Conservation (phyloP, 495 filamentous ascomycete species). For the Neurospora sp. region DNA sequence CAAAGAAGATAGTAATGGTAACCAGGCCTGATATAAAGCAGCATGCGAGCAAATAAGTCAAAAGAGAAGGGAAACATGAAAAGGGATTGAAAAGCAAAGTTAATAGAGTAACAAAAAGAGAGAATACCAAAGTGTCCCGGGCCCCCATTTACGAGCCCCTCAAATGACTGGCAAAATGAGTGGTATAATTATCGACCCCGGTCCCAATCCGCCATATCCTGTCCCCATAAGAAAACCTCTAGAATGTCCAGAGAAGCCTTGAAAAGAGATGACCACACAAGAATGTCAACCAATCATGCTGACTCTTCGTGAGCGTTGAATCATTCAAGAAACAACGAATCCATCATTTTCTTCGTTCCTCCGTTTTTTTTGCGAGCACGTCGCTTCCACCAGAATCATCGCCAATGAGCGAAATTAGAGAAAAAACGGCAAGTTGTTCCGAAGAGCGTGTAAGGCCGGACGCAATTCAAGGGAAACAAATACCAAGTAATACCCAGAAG, state of each 20-base stretch:
- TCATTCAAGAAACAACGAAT: background rate
- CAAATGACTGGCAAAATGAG: background rate
- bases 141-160: background rate
- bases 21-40: background rate
- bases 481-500: background rate
- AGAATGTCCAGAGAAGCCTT: background rate
- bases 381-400: background rate
- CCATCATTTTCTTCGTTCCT: background rate
- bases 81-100: background rate
- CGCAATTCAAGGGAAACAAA: background rate
- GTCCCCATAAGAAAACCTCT: background rate
- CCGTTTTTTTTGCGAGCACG: background rate
- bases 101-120: background rate
- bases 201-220: background rate
- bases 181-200: background rate
- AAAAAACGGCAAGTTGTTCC: background rate
- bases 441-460: background rate
- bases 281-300: background rate
- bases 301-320: background rate
- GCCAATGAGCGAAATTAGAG: background rate
- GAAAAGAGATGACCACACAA: background rate
- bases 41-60: background rate
- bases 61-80: background rate
- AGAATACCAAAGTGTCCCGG: background rate
- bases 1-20: background rate